These are phyloP conservation scores for Exophiala lecanii-corni DNA, from an alignment of 2,329 filamentous ascomycete species.

Conservation along the genomic window DNA sequence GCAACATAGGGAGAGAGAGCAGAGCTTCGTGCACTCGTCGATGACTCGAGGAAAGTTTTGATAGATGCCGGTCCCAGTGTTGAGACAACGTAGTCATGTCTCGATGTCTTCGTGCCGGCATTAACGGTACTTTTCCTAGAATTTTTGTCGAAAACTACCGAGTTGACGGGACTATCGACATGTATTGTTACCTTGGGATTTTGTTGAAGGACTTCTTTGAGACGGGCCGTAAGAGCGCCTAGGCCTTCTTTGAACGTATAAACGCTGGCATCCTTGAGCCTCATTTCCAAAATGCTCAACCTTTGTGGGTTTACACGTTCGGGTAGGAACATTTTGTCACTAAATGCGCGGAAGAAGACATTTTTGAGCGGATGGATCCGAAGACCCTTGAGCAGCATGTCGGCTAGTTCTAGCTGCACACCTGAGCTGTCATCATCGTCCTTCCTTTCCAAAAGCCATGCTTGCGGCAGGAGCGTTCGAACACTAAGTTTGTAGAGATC, in stretches of 20 bases:
- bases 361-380: neutral
- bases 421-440: conserved; percentile 11
- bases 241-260: conserved; percentile 54
- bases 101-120: conserved; percentile 18
- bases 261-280: conserved; percentile 31
- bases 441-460: conserved; percentile 45
- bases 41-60: conserved; percentile 10
- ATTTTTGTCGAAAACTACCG: conserved; percentile 11
- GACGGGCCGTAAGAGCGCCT: conserved; percentile 52
- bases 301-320: neutral
- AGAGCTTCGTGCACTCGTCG: conserved; percentile 9
- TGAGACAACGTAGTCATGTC: conserved; percentile 30
- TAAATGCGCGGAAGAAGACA: neutral
- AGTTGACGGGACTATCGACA: conserved; percentile 35
- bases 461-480: conserved; percentile 54
- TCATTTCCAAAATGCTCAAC: too few species aligned
- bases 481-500: conserved; percentile 77
- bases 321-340: neutral
- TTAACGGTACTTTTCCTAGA: conserved; percentile 25
- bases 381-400: conserved; percentile 2
- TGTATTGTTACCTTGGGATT: conserved; percentile 59
- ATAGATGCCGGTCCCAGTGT: conserved; percentile 24
- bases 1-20: conserved; percentile 20
- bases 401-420: conserved; percentile 5
- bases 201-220: conserved; percentile 48